These are phyloP conservation scores for Ceratobasidium sp. DNA, from an alignment of 1,284 basidiomycete species.

Conservation along the genomic window DNA sequence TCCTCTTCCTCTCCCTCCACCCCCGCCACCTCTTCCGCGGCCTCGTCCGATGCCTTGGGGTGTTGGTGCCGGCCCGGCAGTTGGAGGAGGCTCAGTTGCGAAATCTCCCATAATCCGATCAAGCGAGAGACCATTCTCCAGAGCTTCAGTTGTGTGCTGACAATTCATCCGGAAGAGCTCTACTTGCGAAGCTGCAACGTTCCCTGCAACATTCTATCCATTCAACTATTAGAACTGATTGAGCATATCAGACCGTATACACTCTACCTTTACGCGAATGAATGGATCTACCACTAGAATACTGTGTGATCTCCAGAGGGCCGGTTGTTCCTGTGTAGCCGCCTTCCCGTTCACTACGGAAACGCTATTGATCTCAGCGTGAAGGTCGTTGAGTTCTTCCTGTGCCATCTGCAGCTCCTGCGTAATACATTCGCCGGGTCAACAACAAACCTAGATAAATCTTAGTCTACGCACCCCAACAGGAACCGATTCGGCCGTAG, in stretches of 20 bases:
- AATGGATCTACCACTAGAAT: conserved; percentile 67
- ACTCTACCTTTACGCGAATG: conserved; percentile 62
- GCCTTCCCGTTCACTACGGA: conserved; percentile 29
- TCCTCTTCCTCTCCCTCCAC: conserved; percentile 32
- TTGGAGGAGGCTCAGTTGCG: conserved; percentile 18
- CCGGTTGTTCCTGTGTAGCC: conserved; percentile 42
- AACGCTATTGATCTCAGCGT: conserved; percentile 26
- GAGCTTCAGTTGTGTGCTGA: conserved; percentile 23
- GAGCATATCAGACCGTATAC: background rate
- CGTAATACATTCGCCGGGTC: conserved; percentile 17
- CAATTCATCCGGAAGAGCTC: conserved; percentile 44
- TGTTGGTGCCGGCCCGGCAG: background rate
- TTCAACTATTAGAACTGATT: background rate
- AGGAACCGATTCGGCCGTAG: background rate
- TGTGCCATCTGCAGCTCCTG: conserved; percentile 47
- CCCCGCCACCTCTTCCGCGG: conserved; percentile 30
- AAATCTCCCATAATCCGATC: conserved; percentile 44
- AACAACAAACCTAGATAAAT: conserved; percentile 8
- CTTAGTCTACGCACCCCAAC: background rate
- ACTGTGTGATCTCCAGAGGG: conserved; percentile 51
- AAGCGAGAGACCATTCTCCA: conserved; percentile 36
- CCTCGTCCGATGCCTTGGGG: background rate
- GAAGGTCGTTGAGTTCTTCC: conserved; percentile 40
- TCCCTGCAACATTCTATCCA: conserved; percentile 41
- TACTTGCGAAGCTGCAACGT: conserved; percentile 33